phyloP scores from a whole-genome alignment of 495 filamentous ascomycete genomes.

The Podospora conica region DNA sequence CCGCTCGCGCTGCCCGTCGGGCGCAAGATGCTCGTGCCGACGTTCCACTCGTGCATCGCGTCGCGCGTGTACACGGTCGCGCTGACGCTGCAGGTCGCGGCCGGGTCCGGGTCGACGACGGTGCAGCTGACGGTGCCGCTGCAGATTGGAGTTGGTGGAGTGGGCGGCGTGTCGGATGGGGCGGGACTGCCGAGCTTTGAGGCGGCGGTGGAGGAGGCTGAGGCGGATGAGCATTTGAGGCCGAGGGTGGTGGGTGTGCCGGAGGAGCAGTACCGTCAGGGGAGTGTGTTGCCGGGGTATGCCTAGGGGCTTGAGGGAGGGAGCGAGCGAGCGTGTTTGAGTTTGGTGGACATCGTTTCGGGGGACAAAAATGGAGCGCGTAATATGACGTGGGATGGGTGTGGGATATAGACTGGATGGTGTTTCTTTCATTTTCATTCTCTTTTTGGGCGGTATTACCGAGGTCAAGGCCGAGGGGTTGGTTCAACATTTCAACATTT shows the following conservation, averaged over 20 bases:
- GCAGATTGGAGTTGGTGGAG: slow-evolving; percentile 58
- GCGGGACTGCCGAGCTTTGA: slow-evolving; percentile 34
- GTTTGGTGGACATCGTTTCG: slow-evolving; percentile 8
- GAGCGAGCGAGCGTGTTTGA: neutral
- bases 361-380: neutral
- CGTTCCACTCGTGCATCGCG: slow-evolving; percentile 82
- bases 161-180: slow-evolving; percentile 8
- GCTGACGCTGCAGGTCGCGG: slow-evolving; percentile 55
- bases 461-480: no score
- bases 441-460: neutral
- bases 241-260: slow-evolving; percentile 36
- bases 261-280: slow-evolving; percentile 4
- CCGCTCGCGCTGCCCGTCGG: slow-evolving; percentile 64
- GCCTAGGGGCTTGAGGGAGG: no score
- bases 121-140: slow-evolving; percentile 67
- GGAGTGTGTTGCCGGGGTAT: slow-evolving; percentile 32
- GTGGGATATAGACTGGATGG: slow-evolving; percentile 35
- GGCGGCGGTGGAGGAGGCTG: slow-evolving; percentile 25
- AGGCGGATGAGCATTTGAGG: slow-evolving; percentile 42
- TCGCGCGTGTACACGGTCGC: slow-evolving; percentile 74
- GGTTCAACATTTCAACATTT: neutral
- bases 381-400: slow-evolving; percentile 42
- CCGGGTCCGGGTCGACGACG: slow-evolving; percentile 48
- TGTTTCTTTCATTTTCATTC: neutral
- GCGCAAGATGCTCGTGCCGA: slow-evolving; percentile 70